Percentiles rank a stretch among this genome's conserved stretches.
Conservation (phyloP, 371 early-diverging fungal species). For the Syncephalastrum racemosum region DNA sequence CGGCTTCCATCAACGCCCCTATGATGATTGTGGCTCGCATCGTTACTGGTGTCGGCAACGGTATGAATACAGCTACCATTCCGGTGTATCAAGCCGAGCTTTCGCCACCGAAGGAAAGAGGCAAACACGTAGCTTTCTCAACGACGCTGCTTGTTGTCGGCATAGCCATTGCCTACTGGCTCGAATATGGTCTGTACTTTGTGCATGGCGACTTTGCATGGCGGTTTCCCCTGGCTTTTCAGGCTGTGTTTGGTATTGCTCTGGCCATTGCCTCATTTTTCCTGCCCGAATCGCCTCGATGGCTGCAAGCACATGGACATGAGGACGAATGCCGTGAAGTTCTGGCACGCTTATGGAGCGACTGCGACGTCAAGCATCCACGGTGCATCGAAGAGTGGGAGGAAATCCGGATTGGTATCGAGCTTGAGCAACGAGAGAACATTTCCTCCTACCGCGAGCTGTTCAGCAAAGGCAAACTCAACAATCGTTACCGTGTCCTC, state of each 20-base stretch:
- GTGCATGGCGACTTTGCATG: slow-evolving; percentile 36
- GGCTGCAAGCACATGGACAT: slow-evolving; percentile 50
- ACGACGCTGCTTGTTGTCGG: slow-evolving; percentile 32
- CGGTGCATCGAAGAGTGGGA: slow-evolving; percentile 47
- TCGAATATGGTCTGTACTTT: slow-evolving; percentile 40
- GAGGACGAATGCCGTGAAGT: slow-evolving; percentile 39
- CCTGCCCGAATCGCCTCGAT: slow-evolving; percentile 62
- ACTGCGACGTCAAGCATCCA: slow-evolving; percentile 43
- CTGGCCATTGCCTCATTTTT: slow-evolving; percentile 41
- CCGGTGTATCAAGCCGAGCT: slow-evolving; percentile 54
- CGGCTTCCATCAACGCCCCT: slow-evolving; percentile 28
- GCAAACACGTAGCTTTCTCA: slow-evolving; percentile 38
- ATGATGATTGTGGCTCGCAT: slow-evolving; percentile 50
- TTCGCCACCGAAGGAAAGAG: slow-evolving; percentile 45
- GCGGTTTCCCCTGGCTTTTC: slow-evolving; percentile 49
- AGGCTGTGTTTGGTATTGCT: slow-evolving; percentile 40
- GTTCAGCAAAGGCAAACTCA: slow-evolving; percentile 45
- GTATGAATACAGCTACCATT: slow-evolving; percentile 48
- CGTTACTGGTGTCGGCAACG: slow-evolving; percentile 50
- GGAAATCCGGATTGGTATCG: slow-evolving; percentile 49
- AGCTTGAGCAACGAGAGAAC: slow-evolving; percentile 45
- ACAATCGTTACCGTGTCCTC: slow-evolving; percentile 51
- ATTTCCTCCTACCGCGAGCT: slow-evolving; percentile 41
- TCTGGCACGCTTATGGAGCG: slow-evolving; percentile 42
- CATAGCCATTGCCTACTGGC: slow-evolving; percentile 44